Percentiles rank a stretch among this genome's conserved stretches.
Evolutionary conservation across 1,284 basidiomycete species (phyloP).

Genomic region (Trametes sp.): DNA sequence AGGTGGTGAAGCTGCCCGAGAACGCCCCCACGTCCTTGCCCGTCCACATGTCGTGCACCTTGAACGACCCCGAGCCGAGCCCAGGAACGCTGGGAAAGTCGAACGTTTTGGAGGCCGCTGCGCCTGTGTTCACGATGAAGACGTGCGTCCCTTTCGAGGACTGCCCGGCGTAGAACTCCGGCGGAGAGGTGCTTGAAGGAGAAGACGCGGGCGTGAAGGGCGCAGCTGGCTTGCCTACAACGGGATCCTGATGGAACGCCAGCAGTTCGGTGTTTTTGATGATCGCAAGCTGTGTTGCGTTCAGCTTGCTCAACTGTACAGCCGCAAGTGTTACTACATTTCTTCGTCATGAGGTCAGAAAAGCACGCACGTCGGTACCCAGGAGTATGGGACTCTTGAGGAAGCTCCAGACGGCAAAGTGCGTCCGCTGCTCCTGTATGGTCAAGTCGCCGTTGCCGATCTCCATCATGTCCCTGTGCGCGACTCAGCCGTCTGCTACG

Average conservation of each 20-base stretch:
- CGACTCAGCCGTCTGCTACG: neutral
- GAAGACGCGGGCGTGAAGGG: slow-evolving; percentile 53
- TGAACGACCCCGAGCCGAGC: slow-evolving; percentile 48
- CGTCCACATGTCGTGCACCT: slow-evolving; percentile 64
- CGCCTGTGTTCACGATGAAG: slow-evolving; percentile 59
- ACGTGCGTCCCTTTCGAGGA: slow-evolving; percentile 60
- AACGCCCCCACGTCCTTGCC: slow-evolving; percentile 54
- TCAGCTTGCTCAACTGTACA: slow-evolving; percentile 51
- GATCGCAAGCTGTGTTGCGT: slow-evolving; percentile 51
- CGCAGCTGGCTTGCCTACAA: slow-evolving; percentile 53
- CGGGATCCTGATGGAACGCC: slow-evolving; percentile 60
- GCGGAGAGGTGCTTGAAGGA: slow-evolving; percentile 50
- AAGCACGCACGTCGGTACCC: slow-evolving; percentile 57
- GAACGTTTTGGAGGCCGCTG: slow-evolving; percentile 52
- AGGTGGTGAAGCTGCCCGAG: slow-evolving; percentile 47
- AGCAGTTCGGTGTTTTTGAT: slow-evolving; percentile 60
- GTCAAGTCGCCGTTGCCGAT: slow-evolving; percentile 59
- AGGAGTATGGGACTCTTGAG: slow-evolving; percentile 64
- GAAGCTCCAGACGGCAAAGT: slow-evolving; percentile 64
- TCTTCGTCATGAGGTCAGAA: neutral
- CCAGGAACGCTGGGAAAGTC: slow-evolving; percentile 54
- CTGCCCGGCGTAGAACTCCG: slow-evolving; percentile 57
- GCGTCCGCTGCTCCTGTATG: slow-evolving; percentile 58
- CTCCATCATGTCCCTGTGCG: slow-evolving; percentile 61
- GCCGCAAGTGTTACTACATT: neutral